A percentile compares a stretch with the other conserved stretches of the same genome.
Evolutionary conservation across 768 basidiomycete species (phyloP).

Genomic region (Mycena rebaudengoi): DNA sequence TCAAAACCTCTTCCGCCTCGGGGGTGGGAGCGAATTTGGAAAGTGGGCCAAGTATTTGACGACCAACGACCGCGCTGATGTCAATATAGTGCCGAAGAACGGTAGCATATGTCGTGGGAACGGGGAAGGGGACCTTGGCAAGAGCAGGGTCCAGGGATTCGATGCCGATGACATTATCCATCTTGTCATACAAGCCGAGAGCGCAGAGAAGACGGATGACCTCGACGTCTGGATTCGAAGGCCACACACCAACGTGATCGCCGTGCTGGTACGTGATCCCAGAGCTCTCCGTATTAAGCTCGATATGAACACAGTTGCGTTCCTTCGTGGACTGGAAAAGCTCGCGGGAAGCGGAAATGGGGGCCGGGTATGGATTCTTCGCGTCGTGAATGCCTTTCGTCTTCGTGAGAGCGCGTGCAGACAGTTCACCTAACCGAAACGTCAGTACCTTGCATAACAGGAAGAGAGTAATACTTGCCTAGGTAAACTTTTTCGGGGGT

Average conservation of each 20-base stretch:
- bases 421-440: constrained; percentile 79
- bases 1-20: constrained; percentile 77
- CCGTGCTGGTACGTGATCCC: constrained; percentile 99
- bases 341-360: constrained; percentile 79
- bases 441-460: constrained; percentile 21
- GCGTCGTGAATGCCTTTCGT: constrained; percentile 97
- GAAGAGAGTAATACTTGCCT: constrained; percentile 55
- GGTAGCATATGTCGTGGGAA: constrained; percentile 92
- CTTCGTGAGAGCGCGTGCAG: constrained; percentile 90
- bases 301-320: constrained; percentile 94
- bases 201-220: constrained; percentile 88
- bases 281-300: constrained; percentile 92
- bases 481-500: constrained; percentile 92
- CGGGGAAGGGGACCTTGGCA: constrained; percentile 98
- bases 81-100: constrained; percentile 98
- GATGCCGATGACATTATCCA: constrained; percentile 86
- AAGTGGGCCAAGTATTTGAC: constrained; percentile 89
- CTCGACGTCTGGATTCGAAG: constrained; percentile 91
- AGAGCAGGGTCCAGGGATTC: constrained; percentile 98
- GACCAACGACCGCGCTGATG: constrained; percentile 92
- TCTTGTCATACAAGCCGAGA: constrained; percentile 85
- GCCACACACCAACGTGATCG: constrained; percentile 98
- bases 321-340: constrained; percentile 79
- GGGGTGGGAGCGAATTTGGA: constrained; percentile 89
- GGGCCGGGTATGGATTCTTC: constrained; percentile 95